phyloP scores from a whole-genome alignment of 2,329 filamentous ascomycete genomes.

The Penicillium frequentans region DNA sequence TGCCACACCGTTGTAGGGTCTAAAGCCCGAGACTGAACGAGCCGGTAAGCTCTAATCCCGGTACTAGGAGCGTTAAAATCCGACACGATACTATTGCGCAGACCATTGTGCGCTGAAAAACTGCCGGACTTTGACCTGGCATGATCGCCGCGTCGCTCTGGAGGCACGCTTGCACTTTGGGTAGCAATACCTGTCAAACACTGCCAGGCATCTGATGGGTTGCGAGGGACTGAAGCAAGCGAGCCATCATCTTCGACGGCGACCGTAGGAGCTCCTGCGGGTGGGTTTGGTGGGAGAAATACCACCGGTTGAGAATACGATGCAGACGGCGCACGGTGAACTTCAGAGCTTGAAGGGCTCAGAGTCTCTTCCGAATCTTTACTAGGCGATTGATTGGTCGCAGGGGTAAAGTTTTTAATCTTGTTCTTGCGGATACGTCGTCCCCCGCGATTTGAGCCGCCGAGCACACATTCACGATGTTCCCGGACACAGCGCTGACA shows the following conservation, averaged over 20 bases:
- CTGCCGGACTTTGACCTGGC: slow-evolving; percentile 22
- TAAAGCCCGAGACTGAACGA: slow-evolving; percentile 46
- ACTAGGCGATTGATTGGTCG: slow-evolving; percentile 21
- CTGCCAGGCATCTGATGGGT: slow-evolving; percentile 52
- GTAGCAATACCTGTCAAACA: slow-evolving; percentile 48
- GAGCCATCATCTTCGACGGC: slow-evolving; percentile 44
- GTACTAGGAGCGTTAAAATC: slow-evolving; percentile 27
- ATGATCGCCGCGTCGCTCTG: slow-evolving; percentile 22
- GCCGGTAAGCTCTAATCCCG: slow-evolving; percentile 43
- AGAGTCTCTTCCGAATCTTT: slow-evolving; percentile 29
- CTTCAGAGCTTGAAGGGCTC: slow-evolving; percentile 29
- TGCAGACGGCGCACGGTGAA: slow-evolving; percentile 23
- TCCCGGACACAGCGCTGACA: slow-evolving; percentile 60
- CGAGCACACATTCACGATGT: slow-evolving; percentile 59
- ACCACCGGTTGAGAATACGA: slow-evolving; percentile 36
- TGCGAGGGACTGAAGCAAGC: slow-evolving; percentile 45
- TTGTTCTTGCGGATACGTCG: slow-evolving; percentile 58
- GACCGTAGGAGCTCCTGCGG: slow-evolving; percentile 26
- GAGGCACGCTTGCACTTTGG: slow-evolving; percentile 28
- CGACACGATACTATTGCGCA: slow-evolving; percentile 27
- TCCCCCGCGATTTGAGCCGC: slow-evolving; percentile 60
- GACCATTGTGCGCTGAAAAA: slow-evolving; percentile 25
- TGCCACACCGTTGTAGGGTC: slow-evolving; percentile 53
- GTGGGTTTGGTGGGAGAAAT: slow-evolving; percentile 34
- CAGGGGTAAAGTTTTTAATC: slow-evolving; percentile 35